phyloP scores from a whole-genome alignment of 2,329 filamentous ascomycete genomes.

The Alternaria rosae region DNA sequence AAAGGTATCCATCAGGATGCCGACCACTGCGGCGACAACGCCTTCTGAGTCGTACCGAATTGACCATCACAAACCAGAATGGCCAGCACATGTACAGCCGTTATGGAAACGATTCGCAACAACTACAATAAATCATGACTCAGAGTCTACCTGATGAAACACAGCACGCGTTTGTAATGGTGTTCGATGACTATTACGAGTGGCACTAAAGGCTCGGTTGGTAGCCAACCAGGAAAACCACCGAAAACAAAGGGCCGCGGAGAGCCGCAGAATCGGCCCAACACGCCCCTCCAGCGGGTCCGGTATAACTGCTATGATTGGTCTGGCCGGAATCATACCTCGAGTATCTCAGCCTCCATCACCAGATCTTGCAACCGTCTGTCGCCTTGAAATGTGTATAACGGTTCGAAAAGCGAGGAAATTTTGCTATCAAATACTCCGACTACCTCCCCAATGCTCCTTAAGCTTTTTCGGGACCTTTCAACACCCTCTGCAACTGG shows the following conservation, averaged over 20 bases:
- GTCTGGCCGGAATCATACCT: background rate
- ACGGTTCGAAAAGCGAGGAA: background rate
- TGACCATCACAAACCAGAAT: background rate
- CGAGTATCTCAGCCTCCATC: too few relatives aligned
- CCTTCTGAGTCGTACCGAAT: background rate
- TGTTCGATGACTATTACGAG: background rate
- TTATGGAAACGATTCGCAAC: too few relatives aligned
- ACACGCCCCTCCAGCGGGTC: conserved; percentile 1
- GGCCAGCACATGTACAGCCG: background rate
- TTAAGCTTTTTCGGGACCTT: background rate
- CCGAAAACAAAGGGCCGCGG: conserved; percentile 10
- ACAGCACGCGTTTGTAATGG: background rate
- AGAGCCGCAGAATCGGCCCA: conserved; percentile 12
- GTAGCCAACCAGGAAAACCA: conserved; percentile 17
- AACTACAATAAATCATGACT: background rate
- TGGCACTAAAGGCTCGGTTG: conserved; percentile 4
- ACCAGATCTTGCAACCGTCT: background rate
- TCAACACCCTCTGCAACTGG: background rate
- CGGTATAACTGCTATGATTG: background rate
- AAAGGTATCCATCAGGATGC: background rate
- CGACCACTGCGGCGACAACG: background rate
- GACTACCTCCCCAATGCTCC: too few relatives aligned
- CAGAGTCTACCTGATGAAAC: background rate
- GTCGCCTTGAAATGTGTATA: background rate
- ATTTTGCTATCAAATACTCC: background rate